Conservation (phyloP, 1,139 yeast species). For the Nadsonia commutata region DNA sequence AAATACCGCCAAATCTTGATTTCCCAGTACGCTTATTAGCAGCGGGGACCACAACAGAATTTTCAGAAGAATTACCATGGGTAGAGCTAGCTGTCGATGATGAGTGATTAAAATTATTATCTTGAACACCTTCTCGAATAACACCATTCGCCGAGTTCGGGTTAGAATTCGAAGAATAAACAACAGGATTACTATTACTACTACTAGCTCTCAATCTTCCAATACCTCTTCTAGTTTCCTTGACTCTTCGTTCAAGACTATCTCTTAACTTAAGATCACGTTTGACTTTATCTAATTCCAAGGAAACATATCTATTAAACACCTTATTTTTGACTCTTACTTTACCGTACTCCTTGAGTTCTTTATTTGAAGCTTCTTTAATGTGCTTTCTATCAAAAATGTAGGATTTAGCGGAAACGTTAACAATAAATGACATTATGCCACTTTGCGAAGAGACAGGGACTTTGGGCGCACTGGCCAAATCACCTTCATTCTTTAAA, state of each 20-base stretch:
- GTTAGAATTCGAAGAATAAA: conserved; percentile 2
- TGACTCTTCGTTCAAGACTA: conserved; percentile 26
- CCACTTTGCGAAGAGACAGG: conserved; percentile 6
- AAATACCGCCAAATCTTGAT: conserved; percentile 22
- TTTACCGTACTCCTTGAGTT: conserved; percentile 26
- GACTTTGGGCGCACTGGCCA: conserved; percentile 7
- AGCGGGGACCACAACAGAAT: background rate
- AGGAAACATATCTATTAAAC: conserved; percentile 30
- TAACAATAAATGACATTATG: conserved; percentile 17
- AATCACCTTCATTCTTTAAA: conserved; percentile 7
- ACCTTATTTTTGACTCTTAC: conserved; percentile 24
- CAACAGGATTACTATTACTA: conserved; percentile 1
- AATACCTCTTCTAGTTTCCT: conserved; percentile 19
- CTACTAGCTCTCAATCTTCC: conserved; percentile 6
- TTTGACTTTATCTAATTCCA: conserved; percentile 36
- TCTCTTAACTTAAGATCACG: conserved; percentile 37
- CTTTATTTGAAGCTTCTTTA: conserved; percentile 30
- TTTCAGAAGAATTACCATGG: background rate
- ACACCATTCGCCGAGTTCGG: background rate
- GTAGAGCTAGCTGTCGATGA: background rate
- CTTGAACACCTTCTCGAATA: background rate
- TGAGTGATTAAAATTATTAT: background rate
- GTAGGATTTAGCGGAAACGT: conserved; percentile 18
- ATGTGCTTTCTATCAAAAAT: conserved; percentile 20
- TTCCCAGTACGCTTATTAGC: conserved; percentile 9